Base-by-base conservation (phyloP, 2,329 filamentous ascomycete genomes). In the Thielaviopsis euricoi region DNA sequence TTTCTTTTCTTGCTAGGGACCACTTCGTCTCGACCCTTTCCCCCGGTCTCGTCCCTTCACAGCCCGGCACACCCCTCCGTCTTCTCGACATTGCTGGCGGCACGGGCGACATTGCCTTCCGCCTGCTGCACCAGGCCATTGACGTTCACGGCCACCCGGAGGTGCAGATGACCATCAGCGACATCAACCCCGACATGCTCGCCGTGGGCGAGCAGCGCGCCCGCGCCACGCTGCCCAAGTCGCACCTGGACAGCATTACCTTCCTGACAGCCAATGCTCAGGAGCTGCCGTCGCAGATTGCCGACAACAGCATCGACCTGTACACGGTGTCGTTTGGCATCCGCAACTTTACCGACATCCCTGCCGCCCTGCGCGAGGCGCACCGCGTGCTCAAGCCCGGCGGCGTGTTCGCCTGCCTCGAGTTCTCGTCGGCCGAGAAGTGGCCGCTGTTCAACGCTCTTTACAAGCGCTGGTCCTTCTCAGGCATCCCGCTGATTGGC, bases 321-420 rank as follows among this genome's bases (percentile, higher is more conserved):
- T 98, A 98, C 74, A 98, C 93, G 0, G 93, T 98, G 2, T 89
- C 91, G 0, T 98, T 98, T 67, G 93, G 93, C 33, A 97, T 98
- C 68, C 81, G 93, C 55, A 98, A 98, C 72, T 98, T 98, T 73
- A 93, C 88, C 58, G 83, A 95, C 72, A 95, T 96, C 67, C 83
- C 87, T 53, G 79, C 80, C 0, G 94, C 91, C 0, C 73, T 98
- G 59, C 73, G 77, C 40, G 90, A 97, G 68, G 93, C 93, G 0
- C 83, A 84, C 71, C 82, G 93, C 6, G 89, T 97, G 1, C 77
- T 98, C 29, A 93, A 90, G 71, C 94, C 94, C 0, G 93, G 93
- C 50, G 93, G 93, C 62, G 85, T 98, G 0, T 98, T 98, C 68
- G 91, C 93, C 3, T 97, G 93, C 67, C 79, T 98, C 61, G 93